These are phyloP conservation scores for Ceratobasidium sp. DNA, from an alignment of 1,284 basidiomycete species.

Conservation along the genomic window DNA sequence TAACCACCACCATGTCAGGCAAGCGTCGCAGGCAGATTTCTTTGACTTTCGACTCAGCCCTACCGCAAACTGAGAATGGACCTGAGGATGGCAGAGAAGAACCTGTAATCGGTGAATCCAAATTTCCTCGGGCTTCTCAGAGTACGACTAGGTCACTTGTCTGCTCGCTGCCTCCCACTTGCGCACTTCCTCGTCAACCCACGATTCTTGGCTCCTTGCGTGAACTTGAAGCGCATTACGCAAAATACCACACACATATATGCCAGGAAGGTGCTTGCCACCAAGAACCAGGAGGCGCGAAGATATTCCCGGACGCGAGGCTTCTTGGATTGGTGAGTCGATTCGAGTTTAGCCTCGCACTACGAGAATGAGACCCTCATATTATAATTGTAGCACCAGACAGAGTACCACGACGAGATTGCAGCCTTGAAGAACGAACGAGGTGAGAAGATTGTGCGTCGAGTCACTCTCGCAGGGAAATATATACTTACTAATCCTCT, in stretches of 20 bases:
- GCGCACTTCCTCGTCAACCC: constrained; percentile 71
- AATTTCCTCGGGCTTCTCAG: constrained; percentile 21
- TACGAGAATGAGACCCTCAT: background rate
- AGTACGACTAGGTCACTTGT: constrained; percentile 58
- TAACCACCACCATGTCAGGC: constrained; percentile 36
- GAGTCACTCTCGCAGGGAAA: constrained; percentile 29
- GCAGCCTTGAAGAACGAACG: constrained; percentile 79
- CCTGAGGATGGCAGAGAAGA: background rate
- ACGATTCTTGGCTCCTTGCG: constrained; percentile 72
- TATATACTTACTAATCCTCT: background rate
- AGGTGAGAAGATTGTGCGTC: constrained; percentile 89
- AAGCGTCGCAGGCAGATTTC: constrained; percentile 32
- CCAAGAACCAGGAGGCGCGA: constrained; percentile 65
- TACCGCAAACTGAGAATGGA: background rate
- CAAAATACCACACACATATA: constrained; percentile 84
- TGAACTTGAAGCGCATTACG: constrained; percentile 86
- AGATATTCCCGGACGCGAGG: constrained; percentile 88
- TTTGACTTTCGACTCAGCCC: background rate
- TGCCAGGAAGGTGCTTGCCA: constrained; percentile 66
- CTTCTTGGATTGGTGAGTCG: constrained; percentile 84
- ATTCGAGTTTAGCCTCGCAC: background rate
- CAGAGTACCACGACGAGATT: constrained; percentile 89
- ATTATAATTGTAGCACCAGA: constrained; percentile 73
- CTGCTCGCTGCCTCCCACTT: constrained; percentile 87
- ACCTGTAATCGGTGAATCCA: background rate